Base-by-base conservation (phyloP, 345 rosid species). In the Firmiana major region DNA sequence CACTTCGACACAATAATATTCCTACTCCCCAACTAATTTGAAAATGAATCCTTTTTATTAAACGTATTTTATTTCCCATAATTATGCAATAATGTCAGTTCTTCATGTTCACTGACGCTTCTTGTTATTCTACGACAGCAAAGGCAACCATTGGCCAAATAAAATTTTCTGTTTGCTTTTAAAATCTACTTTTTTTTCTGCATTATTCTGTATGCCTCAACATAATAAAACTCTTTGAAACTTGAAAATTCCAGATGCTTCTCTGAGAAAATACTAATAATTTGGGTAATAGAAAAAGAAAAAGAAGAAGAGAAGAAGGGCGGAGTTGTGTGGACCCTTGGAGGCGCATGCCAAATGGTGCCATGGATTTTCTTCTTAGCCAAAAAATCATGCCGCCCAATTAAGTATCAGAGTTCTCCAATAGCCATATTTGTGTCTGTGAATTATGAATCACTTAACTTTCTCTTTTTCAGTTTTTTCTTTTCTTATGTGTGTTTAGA, bases 351-450 rank as follows among this genome's bases (percentile, higher is more conserved):
- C 74, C 43, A 70, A 70, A 28, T 70, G 74, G 74, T 70, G 42
- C 58, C 11, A 9, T 24, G 31, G 74, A 71, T 31, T 71, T 71
- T 51, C 74, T 48, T 28, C 74, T 70, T 48, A 48, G 40, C 74
- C 74, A 26, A 48, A 48, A 24, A 48, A 31, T 34, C 24, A 9
- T 69, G 58, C 60, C 45, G 60, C 5, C 74, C 73, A 46, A 26
- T 43, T 43, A 7, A 9, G 17, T 68, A 31, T 31, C 34, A 31
- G 34, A 31, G 6, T 42, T 11, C 7, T 48, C 74, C 42, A 28
- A 26, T 48, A 13, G 28, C 74, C 58, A 48, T 48, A 58, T 70
- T 59, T 70, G 24, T 28, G 74, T 58, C 42, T 49, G 12, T 48
- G 13, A 28, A 10, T 49, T 17, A 28, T 19, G 2, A 71, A 71